Evolutionary conservation across 129 eudicot genomes (phyloP).

Genomic region (Centella asiatica): DNA sequence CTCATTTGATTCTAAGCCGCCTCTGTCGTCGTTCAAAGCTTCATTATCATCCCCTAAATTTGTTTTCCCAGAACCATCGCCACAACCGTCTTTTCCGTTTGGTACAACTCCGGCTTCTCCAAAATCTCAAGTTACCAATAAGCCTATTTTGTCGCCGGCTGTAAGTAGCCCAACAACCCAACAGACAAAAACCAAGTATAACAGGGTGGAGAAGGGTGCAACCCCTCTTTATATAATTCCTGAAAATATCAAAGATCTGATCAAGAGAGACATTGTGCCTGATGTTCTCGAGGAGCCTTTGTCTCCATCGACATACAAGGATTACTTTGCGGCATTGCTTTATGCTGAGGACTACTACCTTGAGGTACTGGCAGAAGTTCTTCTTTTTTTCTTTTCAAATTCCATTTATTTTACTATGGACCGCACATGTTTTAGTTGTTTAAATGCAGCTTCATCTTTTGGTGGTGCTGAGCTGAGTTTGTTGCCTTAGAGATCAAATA

Average conservation of each 20-base stretch:
- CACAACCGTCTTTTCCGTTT: no score
- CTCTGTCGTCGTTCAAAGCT: no score
- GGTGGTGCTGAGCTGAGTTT: no score
- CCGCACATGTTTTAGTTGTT: no score
- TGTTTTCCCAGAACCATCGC: not conserved
- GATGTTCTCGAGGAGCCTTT: conserved; percentile 18
- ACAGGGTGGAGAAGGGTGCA: conserved; percentile 5
- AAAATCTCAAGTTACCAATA: not conserved
- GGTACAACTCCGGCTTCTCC: not conserved
- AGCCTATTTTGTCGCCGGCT: conserved; percentile 2
- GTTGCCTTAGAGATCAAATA: no score
- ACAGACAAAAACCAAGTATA: conserved; percentile 9
- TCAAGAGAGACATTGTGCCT: conserved; percentile 21
- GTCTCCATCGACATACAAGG: conserved; percentile 22
- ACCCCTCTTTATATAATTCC: conserved; percentile 22
- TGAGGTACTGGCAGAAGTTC: conserved; percentile 12
- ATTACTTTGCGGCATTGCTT: conserved; percentile 26
- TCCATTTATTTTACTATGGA: no score
- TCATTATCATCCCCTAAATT: no score
- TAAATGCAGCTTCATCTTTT: not conserved
- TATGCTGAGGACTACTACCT: conserved; percentile 30
- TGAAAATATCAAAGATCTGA: conserved; percentile 10
- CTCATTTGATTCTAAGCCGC: conserved; percentile 1
- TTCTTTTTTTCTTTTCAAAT: not conserved
- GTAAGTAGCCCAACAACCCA: conserved; percentile 4